phyloP scores from a whole-genome alignment of 768 basidiomycete genomes.

The Lentinula boryana region DNA sequence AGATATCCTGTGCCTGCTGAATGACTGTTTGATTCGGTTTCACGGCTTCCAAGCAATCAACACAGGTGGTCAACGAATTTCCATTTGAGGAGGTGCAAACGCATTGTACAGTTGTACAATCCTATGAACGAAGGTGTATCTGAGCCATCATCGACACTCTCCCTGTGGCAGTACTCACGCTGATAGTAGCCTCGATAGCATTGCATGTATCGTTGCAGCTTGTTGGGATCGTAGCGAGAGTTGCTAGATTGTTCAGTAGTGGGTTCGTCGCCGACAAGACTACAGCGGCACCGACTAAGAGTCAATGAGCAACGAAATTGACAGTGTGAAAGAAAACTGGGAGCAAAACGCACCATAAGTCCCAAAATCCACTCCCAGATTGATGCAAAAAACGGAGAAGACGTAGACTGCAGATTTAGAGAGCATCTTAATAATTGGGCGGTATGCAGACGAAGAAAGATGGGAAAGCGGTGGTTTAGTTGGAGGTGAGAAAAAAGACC shows the following conservation, averaged over 20 bases:
- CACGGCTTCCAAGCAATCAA: constrained; percentile 5
- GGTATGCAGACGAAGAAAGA: background rate
- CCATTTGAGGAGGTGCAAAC: constrained; percentile 1
- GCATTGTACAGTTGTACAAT: constrained; percentile 1
- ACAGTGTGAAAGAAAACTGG: background rate
- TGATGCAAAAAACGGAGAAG: background rate
- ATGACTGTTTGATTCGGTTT: constrained; percentile 2
- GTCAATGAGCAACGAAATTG: background rate
- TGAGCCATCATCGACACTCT: background rate
- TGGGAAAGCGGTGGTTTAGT: background rate
- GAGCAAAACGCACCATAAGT: background rate
- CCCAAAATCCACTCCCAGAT: background rate
- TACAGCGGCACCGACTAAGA: background rate
- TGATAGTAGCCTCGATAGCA: background rate
- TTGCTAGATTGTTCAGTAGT: background rate
- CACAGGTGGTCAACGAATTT: background rate
- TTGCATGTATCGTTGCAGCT: constrained; percentile 5
- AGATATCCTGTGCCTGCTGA: constrained; percentile 1
- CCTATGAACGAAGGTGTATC: background rate
- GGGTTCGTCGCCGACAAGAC: background rate
- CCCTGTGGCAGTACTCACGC: background rate
- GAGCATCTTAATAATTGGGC: background rate
- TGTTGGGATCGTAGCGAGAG: background rate
- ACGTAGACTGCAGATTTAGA: background rate
- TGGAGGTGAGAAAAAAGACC: background rate